These are phyloP conservation scores for Ascosphaera aggregata DNA, from an alignment of 2,329 filamentous ascomycete genomes.

Conservation along the genomic window DNA sequence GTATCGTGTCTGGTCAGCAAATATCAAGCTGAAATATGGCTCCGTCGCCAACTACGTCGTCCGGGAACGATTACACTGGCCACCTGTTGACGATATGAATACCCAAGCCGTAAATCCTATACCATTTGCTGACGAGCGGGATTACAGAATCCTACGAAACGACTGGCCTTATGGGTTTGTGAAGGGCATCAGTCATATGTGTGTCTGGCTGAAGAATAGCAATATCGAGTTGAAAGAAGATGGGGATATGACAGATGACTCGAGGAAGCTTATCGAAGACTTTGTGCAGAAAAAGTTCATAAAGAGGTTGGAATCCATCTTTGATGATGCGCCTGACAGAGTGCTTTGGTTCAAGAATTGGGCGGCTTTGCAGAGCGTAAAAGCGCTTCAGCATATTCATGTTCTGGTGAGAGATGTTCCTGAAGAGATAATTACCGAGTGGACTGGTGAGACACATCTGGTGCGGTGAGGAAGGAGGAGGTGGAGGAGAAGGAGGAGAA, in stretches of 20 bases:
- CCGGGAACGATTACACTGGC: slow-evolving; percentile 30
- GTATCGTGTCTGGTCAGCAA: slow-evolving; percentile 34
- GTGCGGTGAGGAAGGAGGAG: slow-evolving; percentile 1
- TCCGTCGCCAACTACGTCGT: slow-evolving; percentile 33
- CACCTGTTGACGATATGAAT: slow-evolving; percentile 7
- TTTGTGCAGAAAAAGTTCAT: slow-evolving; percentile 30
- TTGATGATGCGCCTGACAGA: slow-evolving; percentile 16
- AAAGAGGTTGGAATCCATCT: slow-evolving; percentile 16
- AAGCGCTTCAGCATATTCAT: slow-evolving; percentile 34
- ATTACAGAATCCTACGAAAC: slow-evolving; percentile 34
- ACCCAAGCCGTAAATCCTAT: slow-evolving; percentile 15
- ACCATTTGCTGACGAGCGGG: slow-evolving; percentile 29
- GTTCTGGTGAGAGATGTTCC: slow-evolving; percentile 27
- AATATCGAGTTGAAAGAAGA: slow-evolving; percentile 22
- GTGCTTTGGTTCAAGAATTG: slow-evolving; percentile 45
- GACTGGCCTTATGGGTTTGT: slow-evolving; percentile 40
- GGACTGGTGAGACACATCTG: slow-evolving; percentile 16
- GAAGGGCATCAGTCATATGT: slow-evolving; percentile 29
- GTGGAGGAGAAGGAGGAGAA: too few species aligned
- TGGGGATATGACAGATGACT: slow-evolving; percentile 28
- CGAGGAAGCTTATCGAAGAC: slow-evolving; percentile 22
- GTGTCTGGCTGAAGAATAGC: slow-evolving; percentile 32
- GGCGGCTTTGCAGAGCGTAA: slow-evolving; percentile 35
- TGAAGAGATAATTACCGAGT: slow-evolving; percentile 19
- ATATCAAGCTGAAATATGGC: slow-evolving; percentile 31